phyloP scores from a whole-genome alignment of 2,329 filamentous ascomycete genomes.

The Botrytis fragariae region DNA sequence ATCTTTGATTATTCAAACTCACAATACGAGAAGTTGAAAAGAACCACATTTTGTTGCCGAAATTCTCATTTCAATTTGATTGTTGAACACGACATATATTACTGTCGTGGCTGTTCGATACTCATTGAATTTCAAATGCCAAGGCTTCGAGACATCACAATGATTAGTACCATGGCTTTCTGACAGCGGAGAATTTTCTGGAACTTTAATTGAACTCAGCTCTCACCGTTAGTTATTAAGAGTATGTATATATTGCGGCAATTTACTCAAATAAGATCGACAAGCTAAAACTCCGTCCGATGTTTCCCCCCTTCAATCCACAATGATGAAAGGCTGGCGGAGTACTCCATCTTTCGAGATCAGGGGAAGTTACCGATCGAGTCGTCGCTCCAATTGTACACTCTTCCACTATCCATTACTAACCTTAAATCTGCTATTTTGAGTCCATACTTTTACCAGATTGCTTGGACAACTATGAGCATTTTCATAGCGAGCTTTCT shows the following conservation, averaged over 20 bases:
- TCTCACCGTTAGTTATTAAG: not conserved
- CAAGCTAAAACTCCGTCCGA: not conserved
- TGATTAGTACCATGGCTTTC: not conserved
- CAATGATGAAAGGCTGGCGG: not conserved
- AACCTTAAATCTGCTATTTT: not conserved
- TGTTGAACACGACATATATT: not conserved
- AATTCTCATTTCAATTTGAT: not conserved
- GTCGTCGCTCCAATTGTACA: not conserved
- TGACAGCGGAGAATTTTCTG: not conserved
- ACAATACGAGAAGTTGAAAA: not conserved
- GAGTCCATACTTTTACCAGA: not conserved
- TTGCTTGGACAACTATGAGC: not conserved
- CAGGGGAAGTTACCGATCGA: not conserved
- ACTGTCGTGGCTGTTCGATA: not conserved
- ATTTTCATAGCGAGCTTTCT: not conserved
- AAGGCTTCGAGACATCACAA: conserved; percentile 1
- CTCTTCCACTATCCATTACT: not conserved
- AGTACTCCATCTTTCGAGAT: not conserved
- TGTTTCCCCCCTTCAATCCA: not conserved
- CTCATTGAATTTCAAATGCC: not conserved
- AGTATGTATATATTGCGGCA: not conserved
- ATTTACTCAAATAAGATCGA: not conserved
- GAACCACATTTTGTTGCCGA: not conserved
- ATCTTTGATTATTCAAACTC: not conserved
- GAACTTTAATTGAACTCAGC: not conserved